A percentile compares a stretch with the other conserved stretches of the same genome.
phyloP scores from a whole-genome alignment of 2,329 filamentous ascomycete genomes.

The Nothophaeocryptopus gaeumannii region DNA sequence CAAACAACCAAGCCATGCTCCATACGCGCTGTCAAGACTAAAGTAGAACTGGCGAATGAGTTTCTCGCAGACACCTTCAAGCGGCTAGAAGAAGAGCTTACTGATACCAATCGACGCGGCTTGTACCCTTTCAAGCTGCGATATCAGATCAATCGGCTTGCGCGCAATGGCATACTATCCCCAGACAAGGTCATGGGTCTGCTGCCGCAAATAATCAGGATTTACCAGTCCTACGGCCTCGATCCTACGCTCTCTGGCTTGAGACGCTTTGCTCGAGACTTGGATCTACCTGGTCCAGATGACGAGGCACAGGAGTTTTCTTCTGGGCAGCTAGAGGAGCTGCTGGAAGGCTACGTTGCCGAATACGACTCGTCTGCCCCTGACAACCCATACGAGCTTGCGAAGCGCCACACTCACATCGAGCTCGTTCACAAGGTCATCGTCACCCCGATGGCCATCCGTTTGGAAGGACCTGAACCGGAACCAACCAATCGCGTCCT shows the following conservation, averaged over 20 bases:
- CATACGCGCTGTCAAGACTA: conserved; percentile 28
- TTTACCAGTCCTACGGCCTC: conserved; percentile 30
- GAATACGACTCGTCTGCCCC: conserved; percentile 29
- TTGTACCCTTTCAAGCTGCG: conserved; percentile 53
- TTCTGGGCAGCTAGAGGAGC: conserved; percentile 40
- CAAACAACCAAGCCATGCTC: conserved; percentile 33
- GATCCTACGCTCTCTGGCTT: conserved; percentile 46
- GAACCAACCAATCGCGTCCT: conserved; percentile 70
- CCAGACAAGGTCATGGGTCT: conserved; percentile 53
- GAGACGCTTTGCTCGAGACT: conserved; percentile 50
- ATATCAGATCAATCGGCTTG: conserved; percentile 63
- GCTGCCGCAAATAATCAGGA: conserved; percentile 42
- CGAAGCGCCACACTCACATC: conserved; percentile 34
- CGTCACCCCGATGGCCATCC: conserved; percentile 41
- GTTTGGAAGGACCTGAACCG: conserved; percentile 48
- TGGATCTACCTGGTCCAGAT: conserved; percentile 54
- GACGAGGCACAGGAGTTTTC: conserved; percentile 45
- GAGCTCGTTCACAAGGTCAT: conserved; percentile 36
- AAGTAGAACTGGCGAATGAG: conserved; percentile 13
- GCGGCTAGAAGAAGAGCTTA: conserved; percentile 37
- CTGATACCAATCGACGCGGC: conserved; percentile 28
- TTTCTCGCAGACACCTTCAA: conserved; percentile 14
- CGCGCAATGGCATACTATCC: conserved; percentile 61
- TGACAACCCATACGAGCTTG: conserved; percentile 33
- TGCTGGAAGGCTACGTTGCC: conserved; percentile 44